Base-by-base conservation (phyloP, 768 basidiomycete species). In the Ramaria sp. region DNA sequence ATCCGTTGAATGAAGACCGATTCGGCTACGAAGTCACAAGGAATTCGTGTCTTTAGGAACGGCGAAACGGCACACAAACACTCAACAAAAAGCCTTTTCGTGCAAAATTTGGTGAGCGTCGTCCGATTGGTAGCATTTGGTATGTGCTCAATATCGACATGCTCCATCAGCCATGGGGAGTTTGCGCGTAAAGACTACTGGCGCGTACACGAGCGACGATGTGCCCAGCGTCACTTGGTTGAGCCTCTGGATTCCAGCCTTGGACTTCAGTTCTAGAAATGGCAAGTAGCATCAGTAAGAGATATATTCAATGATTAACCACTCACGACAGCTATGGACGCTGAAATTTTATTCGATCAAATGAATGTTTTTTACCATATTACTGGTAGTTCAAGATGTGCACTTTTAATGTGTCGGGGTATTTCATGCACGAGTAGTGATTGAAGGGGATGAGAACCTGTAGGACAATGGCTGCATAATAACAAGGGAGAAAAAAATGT, bases 21-120 rank as follows among this genome's bases (percentile, higher is more conserved):
- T 24, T n/a, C n/a, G n/a, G 16, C 25, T 47, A 27, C 28, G 1
- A 34, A 47, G 45, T 47, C 20, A 27, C 15, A 47, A 25, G 13
- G 5, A 27, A 47, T 47, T 47, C n/a, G 45, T 30, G n/a, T 47
- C 45, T n/a, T n/a, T 24, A 5, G 28, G 45, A n/a, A 32, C 45
- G 25, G 45, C 45, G n/a, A 47, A 47, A 47, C 45, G 45, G 25
- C 45, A 47, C 45, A 27, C 45, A 18, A 27, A 47, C 25, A 47
- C 45, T 30, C 45, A 47, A 24, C 15, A 10, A 7, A 47, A 27
- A 22, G 16, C 16, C 25, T 47, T 27, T 47, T 7, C 28, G 18
- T 47, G 45, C 25, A 47, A 32, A 5, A 47, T 47, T 1, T 47
- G 45, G 45, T 27, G 24, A 7, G 32, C 8, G 2, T 13, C 13